A percentile compares a stretch with the other conserved stretches of the same genome.
These are phyloP conservation scores for Amaranthus cruentus DNA, from an alignment of 148 eudicot species.

Conservation along the genomic window DNA sequence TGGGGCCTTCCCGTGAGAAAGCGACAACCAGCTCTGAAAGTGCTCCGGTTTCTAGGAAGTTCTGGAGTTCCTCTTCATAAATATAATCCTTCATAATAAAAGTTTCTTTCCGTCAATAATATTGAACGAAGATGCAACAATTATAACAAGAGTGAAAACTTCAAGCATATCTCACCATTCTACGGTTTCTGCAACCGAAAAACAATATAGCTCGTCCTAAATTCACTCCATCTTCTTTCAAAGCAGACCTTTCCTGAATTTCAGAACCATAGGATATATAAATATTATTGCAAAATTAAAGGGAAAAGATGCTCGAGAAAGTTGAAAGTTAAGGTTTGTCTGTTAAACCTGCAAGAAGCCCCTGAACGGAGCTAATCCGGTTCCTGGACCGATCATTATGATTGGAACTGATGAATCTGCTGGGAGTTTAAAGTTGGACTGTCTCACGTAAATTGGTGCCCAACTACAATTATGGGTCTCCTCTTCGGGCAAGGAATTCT, in stretches of 20 bases:
- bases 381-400: conserved; percentile 97
- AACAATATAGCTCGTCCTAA: conserved; percentile 70
- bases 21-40: conserved; percentile 85
- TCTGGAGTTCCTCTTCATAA: conserved; percentile 72
- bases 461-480: conserved; percentile 63
- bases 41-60: conserved; percentile 62
- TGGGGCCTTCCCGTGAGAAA: conserved; percentile 90
- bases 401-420: conserved; percentile 69
- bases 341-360: conserved; percentile 84
- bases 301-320: neutral
- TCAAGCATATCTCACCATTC: conserved; percentile 41
- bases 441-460: conserved; percentile 89
- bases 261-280: neutral
- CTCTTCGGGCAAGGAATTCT: conserved; percentile 67
- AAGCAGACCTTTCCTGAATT: conserved; percentile 77
- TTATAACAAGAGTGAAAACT: neutral
- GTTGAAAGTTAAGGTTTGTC: neutral
- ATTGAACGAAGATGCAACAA: neutral
- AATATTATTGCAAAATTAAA: neutral
- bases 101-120: conserved; percentile 9
- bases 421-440: conserved; percentile 90
- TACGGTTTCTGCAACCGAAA: conserved; percentile 89
- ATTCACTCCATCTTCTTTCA: conserved; percentile 77
- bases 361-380: conserved; percentile 97
- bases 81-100: conserved; percentile 62